Base-by-base conservation (phyloP, 257 asterid species). In the Catharanthus roseus region DNA sequence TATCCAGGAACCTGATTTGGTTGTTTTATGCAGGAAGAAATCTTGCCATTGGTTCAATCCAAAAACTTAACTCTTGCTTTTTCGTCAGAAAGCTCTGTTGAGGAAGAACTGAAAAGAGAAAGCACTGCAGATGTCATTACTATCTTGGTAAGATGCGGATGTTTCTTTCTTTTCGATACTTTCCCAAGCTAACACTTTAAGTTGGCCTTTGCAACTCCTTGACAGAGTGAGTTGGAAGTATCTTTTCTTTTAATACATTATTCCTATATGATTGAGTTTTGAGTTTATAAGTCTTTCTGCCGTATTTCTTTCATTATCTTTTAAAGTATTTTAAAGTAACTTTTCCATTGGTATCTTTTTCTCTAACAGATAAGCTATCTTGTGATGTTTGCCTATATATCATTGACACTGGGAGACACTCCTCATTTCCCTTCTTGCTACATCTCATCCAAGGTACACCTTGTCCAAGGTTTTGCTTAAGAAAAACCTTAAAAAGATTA, bases 351-450 rank as follows among this genome's bases (percentile, higher is more conserved):
- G 5, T 23, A 36, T 36, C 11, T 29, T 63, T 26, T 78, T 75
- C 47, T 75, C 57, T 82, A 78, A 67, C 97, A 95, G 99, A 89
- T 95, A 84, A 95, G 99, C 89, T 95, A 95, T 87, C 97, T 95
- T 60, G 99, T 95, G 69, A 95, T 95, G 99, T 95, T 95, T 83
- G 99, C 99, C 61, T 95, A 95, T 81, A 95, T 95, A 87, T 95
- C 99, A 15, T 80, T 95, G 91, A 90, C 99, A 18, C 90, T 95
- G 78, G 99, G 99, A 31, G 96, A 88, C 80, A 80, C 89, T 77
- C 89, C 97, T 69, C 87, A 87, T 60, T 90, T 90, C 81, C 77
- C 96, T 72, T 85, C 97, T 31, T 86, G 68, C 72, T 88, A 86
- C 72, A 85, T 95, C 83, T 91, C 97, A 80, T 95, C 99, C 39